phyloP scores from a whole-genome alignment of 768 basidiomycete species.

The Mycena chlorophos region DNA sequence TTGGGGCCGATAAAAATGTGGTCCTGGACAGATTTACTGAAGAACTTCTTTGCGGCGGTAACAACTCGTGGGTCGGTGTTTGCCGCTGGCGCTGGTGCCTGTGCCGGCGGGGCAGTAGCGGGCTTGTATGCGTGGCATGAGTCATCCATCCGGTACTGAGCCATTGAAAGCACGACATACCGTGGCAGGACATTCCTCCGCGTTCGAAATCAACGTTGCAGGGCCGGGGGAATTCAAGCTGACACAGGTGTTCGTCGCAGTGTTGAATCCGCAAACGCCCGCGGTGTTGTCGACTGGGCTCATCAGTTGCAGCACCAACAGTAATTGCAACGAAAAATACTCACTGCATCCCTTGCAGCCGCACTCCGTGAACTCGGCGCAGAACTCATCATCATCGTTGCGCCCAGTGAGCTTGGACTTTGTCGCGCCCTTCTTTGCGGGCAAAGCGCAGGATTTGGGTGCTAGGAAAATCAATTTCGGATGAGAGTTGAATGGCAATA shows the following conservation, averaged over 20 bases:
- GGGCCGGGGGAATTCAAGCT: no score
- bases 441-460: no score
- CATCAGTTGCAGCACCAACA: no score
- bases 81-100: neutral
- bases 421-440: neutral
- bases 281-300: no score
- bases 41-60: neutral
- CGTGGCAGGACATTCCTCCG: no score
- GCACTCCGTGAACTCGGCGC: neutral
- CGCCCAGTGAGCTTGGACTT: neutral
- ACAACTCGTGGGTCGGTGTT: neutral
- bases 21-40: neutral
- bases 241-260: no score
- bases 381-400: neutral
- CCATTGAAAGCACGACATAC: no score
- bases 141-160: neutral
- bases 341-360: slow-evolving; percentile 4
- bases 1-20: neutral
- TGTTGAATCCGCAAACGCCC: no score
- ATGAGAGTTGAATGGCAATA: no score
- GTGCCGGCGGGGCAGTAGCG: neutral
- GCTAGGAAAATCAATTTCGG: no score
- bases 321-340: neutral
- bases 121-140: neutral
- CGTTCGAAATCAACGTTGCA: no score